A percentile compares a stretch with the other conserved stretches of the same genome.
Evolutionary conservation across 305 asterid species (phyloP).

Genomic region (Solanum aculeatissimum): DNA sequence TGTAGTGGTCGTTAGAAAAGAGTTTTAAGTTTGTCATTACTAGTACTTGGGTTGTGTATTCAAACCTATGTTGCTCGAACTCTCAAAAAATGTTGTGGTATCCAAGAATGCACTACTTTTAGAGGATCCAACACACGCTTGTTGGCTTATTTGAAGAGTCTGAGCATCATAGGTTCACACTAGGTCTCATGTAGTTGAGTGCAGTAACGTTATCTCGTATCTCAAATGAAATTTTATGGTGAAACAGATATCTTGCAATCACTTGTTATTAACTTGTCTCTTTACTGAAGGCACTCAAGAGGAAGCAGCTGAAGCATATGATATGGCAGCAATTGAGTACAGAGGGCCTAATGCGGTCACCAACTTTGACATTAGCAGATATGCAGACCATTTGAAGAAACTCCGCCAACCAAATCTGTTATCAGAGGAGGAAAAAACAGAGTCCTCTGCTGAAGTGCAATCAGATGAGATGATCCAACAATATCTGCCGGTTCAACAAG

Average conservation of each 20-base stretch:
- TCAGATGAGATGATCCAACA: slow-evolving; percentile 2
- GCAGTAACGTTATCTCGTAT: background rate
- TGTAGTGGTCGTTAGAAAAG: background rate
- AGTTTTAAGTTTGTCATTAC: background rate
- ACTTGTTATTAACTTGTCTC: background rate
- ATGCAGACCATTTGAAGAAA: slow-evolving; percentile 37
- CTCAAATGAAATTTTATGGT: background rate
- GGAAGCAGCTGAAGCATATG: slow-evolving; percentile 93
- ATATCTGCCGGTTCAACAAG: background rate
- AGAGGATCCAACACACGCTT: background rate
- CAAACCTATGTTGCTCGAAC: background rate
- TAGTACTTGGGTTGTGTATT: background rate
- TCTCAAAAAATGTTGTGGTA: background rate
- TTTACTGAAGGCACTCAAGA: slow-evolving; percentile 68
- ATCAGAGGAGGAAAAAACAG: slow-evolving; percentile 5
- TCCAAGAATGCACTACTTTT: background rate
- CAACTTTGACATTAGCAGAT: slow-evolving; percentile 73
- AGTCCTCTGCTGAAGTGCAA: slow-evolving; percentile 10
- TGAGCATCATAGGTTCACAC: background rate
- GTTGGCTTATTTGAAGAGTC: background rate
- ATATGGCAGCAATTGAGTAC: slow-evolving; percentile 76
- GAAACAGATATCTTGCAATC: background rate
- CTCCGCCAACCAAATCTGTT: slow-evolving; percentile 8
- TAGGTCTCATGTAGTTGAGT: background rate
- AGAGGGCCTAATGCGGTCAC: slow-evolving; percentile 83